phyloP scores from a whole-genome alignment of 2,329 filamentous ascomycete genomes.

The Aspergillus sp. region DNA sequence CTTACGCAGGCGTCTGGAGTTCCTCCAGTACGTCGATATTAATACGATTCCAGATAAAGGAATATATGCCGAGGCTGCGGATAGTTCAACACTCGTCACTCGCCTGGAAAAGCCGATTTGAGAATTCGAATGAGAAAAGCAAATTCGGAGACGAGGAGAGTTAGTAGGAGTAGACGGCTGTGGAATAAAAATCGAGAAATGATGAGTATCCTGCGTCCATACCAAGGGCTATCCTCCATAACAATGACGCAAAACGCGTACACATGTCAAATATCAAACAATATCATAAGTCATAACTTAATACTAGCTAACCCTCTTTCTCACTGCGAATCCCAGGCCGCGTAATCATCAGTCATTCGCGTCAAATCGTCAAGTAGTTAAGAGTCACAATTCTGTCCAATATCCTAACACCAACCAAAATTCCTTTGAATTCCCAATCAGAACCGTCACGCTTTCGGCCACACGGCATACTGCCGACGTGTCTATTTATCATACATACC shows the following conservation, averaged over 20 bases:
- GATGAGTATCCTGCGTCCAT: background rate
- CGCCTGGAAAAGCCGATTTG: background rate
- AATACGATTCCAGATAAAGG: background rate
- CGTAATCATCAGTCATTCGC: conserved; percentile 14
- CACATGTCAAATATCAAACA: background rate
- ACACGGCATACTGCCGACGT: background rate
- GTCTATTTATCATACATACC: conserved; percentile 22
- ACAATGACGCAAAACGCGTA: background rate
- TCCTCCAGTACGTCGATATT: no score
- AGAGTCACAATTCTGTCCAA: background rate
- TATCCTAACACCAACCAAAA: conserved; percentile 10
- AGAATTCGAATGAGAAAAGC: background rate
- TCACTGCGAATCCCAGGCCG: background rate
- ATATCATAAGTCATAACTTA: conserved; percentile 3
- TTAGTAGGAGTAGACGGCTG: background rate
- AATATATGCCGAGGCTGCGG: background rate
- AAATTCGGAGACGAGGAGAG: background rate
- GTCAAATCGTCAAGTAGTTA: background rate
- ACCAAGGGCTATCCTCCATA: background rate
- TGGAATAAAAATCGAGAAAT: background rate
- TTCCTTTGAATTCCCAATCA: background rate
- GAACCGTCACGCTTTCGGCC: conserved; percentile 1
- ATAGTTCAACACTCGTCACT: background rate
- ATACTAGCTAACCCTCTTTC: background rate
- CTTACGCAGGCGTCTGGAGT: background rate